Percentiles rank a stretch among this genome's conserved stretches.
phyloP scores from a whole-genome alignment of 75 land plant genomes.

The Adiantum capillusveneris region DNA sequence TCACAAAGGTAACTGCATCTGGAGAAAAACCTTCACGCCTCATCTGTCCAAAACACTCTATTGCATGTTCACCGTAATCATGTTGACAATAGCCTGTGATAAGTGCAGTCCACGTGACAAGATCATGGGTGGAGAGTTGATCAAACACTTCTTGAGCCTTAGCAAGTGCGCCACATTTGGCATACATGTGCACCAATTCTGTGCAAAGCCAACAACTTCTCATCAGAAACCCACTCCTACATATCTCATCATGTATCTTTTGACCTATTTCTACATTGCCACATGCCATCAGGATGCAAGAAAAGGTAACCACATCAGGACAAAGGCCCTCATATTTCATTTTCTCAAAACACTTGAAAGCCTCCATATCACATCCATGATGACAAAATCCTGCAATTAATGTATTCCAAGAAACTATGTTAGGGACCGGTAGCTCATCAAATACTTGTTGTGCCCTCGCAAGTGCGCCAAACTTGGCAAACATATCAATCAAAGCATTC shows the following conservation, averaged over 20 bases:
- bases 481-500: too few relatives aligned
- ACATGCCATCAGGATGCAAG: background rate
- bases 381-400: too few relatives aligned
- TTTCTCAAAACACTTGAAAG: too few relatives aligned
- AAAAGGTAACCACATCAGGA: too few relatives aligned
- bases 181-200: constrained; percentile 38
- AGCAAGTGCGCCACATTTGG: constrained; percentile 16
- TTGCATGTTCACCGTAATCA: constrained; percentile 14
- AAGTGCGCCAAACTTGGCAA: too few relatives aligned
- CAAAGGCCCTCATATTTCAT: too few relatives aligned
- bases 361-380: too few relatives aligned
- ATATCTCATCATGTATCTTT: background rate
- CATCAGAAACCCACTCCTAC: background rate
- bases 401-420: too few relatives aligned
- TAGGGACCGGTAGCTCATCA: too few relatives aligned
- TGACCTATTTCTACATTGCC: background rate
- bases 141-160: constrained; percentile 39
- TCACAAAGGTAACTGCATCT: constrained; percentile 26
- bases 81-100: constrained; percentile 33
- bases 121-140: constrained; percentile 32
- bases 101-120: constrained; percentile 43
- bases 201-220: constrained; percentile 17
- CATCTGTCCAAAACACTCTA: constrained; percentile 26
- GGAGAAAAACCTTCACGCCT: constrained; percentile 9
- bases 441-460: too few relatives aligned